Percentiles rank a stretch among this genome's conserved stretches.
Conservation (phyloP, 805 yeast species). For the Metschnikowia santaceciliae region DNA sequence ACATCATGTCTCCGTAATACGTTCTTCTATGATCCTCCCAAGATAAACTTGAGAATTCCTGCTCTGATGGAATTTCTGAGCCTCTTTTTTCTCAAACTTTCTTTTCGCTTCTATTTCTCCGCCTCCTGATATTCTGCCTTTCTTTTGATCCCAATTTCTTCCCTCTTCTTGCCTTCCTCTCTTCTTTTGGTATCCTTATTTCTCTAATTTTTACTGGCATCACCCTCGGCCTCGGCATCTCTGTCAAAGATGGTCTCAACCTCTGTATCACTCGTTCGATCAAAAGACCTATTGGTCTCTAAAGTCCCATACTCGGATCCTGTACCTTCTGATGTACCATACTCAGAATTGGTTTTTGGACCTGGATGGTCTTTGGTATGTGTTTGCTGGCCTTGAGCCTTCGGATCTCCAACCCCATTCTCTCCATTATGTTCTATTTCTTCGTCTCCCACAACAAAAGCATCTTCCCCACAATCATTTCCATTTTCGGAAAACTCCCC, state of each 20-base stretch:
- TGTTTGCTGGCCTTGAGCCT: too few species aligned
- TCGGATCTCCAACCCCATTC: not conserved
- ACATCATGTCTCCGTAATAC: too few species aligned
- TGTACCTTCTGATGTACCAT: too few species aligned
- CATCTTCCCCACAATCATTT: not conserved
- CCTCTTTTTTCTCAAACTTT: not conserved
- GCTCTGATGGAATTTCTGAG: not conserved
- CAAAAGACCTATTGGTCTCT: not conserved
- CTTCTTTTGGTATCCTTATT: too few species aligned
- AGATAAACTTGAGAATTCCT: not conserved
- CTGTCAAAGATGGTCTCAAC: not conserved
- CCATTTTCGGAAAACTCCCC: not conserved
- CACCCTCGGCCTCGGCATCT: not conserved
- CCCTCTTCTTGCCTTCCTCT: not conserved
- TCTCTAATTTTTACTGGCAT: not conserved
- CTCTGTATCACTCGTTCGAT: not conserved
- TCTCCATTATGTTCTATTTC: conserved; percentile 5
- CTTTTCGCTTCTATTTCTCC: not conserved
- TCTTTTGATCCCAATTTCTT: too few species aligned
- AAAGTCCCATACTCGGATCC: not conserved
- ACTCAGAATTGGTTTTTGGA: too few species aligned
- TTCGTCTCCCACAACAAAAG: conserved; percentile 11
- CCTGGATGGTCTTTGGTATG: too few species aligned
- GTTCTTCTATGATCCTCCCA: too few species aligned
- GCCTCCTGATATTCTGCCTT: not conserved